Conservation (phyloP, 805 yeast species). For the Metschnikowia colocasiae region DNA sequence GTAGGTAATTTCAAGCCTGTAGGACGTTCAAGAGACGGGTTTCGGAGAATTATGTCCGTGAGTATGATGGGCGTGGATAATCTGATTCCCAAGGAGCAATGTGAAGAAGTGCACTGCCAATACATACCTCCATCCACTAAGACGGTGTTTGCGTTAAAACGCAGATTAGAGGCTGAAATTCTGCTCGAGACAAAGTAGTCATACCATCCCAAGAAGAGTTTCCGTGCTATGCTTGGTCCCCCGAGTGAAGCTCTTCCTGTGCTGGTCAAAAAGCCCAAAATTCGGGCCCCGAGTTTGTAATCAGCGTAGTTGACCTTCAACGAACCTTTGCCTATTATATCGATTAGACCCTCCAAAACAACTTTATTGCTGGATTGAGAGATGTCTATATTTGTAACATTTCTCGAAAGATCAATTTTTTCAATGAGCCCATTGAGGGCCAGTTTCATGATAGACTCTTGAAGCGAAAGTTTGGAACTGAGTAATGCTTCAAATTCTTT, state of each 20-base stretch:
- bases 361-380: constrained; percentile 21
- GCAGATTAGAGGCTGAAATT: constrained; percentile 24
- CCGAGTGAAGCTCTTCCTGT: constrained; percentile 12
- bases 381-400: constrained; percentile 7
- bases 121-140: constrained; percentile 30
- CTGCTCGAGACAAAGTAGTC: constrained; percentile 28
- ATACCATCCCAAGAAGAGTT: constrained; percentile 39
- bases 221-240: constrained; percentile 22
- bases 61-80: constrained; percentile 30
- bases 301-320: constrained; percentile 39
- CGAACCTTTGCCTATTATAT: constrained; percentile 31
- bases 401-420: constrained; percentile 16
- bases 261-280: constrained; percentile 39
- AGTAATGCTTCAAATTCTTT: constrained; percentile 23
- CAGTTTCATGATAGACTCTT: constrained; percentile 23
- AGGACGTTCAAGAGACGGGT: constrained; percentile 11
- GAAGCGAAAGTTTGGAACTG: constrained; percentile 19
- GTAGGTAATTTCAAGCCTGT: constrained; percentile 14
- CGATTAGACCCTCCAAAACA: constrained; percentile 28
- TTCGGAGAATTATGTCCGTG: constrained; percentile 32
- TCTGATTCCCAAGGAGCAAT: constrained; percentile 36
- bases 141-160: constrained; percentile 38
- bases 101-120: constrained; percentile 32
- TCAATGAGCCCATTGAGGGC: constrained; percentile 28
- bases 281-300: constrained; percentile 35